A percentile compares a stretch with the other conserved stretches of the same genome.
These are phyloP conservation scores for Umbelopsis ramanniana DNA, from an alignment of 192 early-diverging fungal genomes.

Conservation along the genomic window DNA sequence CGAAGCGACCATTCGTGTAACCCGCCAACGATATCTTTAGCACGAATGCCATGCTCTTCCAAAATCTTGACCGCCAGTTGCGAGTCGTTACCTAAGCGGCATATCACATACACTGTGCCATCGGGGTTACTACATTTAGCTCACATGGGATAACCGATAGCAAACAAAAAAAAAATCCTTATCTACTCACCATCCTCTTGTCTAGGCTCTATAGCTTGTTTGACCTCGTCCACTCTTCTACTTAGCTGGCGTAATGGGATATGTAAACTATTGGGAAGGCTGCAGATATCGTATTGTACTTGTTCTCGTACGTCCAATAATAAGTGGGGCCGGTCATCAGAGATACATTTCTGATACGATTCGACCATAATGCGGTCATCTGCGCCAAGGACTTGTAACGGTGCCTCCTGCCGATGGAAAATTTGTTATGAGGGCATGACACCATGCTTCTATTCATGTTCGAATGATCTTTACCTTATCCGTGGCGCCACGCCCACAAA, in stretches of 20 bases:
- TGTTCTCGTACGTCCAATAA: slow-evolving; percentile 91
- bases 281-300: slow-evolving; percentile 84
- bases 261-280: slow-evolving; percentile 58
- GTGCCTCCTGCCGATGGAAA: not conserved
- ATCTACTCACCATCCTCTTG: slow-evolving; percentile 33
- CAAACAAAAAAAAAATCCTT: not conserved
- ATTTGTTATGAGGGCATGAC: not conserved
- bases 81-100: slow-evolving; percentile 89
- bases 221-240: slow-evolving; percentile 45
- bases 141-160: not conserved
- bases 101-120: slow-evolving; percentile 76
- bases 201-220: slow-evolving; percentile 27
- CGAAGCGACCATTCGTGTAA: slow-evolving; percentile 73
- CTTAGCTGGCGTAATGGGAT: slow-evolving; percentile 61
- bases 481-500: slow-evolving; percentile 80
- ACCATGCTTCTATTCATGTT: too few species aligned
- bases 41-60: slow-evolving; percentile 66
- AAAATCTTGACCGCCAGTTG: slow-evolving; percentile 84
- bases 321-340: slow-evolving; percentile 58
- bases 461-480: slow-evolving; percentile 62
- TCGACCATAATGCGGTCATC: slow-evolving; percentile 24
- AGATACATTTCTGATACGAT: slow-evolving; percentile 34
- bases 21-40: slow-evolving; percentile 85
- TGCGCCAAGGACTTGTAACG: slow-evolving; percentile 6
- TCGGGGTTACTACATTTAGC: slow-evolving; percentile 1